Evolutionary conservation across 192 early-diverging fungal genomes (phyloP), one percentile per base, ranked within the genome.

Genomic region (Phycomyces blakesleeanus): DNA sequence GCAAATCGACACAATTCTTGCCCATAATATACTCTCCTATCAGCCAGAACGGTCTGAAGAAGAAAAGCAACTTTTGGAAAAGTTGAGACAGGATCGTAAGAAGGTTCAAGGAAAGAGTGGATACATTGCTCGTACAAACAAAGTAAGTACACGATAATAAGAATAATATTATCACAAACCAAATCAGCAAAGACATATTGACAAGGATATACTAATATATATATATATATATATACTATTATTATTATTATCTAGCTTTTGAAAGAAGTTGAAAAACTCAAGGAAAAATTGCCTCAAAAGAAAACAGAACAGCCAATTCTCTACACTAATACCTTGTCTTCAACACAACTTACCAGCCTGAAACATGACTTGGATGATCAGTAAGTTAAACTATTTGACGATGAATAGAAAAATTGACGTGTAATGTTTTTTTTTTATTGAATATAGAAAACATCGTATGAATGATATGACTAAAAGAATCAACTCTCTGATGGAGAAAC

Each of bases 21-120:
- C 84, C 26, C 81, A 85, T 62, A 55, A 90, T 29, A 81, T 85
- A 50, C 82, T 82, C 42, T 71, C 73, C 15, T 77, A 75, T 47
- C 84, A 89, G 60, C 88, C 85, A 8, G 81, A 78, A 25, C 67
- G 90, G 64, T 82, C 81, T 4, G 58, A 76, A 5, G 73, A 78
- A 22, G 90, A 91, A 69, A 75, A 72, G 55, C 70, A 64, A 34
- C 84, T 81, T 81, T 69, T 74, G 20, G 26, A 64, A 20, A 71
- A 80, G 37, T 57, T 85, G 21, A 59, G 61, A 24, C 21, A 50
- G 37, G 21, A 61, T 6, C 40, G 52, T 4, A 56, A 68, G 12
- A 55, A 55, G 5, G 16, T 68, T 16, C 29, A 62, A n/a, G 66
- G 66, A 4, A 27, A 55, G 12, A 37, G 26, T 20, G 66, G 66